These are phyloP conservation scores for Ormosia emarginata DNA, from an alignment of 306 rosid genomes.

Conservation along the genomic window DNA sequence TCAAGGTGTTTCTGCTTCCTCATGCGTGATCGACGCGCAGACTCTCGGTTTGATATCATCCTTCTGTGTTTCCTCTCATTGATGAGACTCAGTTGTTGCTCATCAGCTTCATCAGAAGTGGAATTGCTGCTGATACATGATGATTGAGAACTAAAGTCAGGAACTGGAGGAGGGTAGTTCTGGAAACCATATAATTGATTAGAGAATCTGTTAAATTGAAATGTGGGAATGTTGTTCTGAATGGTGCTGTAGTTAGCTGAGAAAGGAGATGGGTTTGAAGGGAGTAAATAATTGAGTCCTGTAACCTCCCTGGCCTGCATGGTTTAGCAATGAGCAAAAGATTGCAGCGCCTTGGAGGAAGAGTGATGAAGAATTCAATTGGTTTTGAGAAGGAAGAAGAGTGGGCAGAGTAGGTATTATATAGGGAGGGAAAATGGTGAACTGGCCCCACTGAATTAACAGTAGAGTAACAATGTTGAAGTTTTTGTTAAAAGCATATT, in stretches of 20 bases:
- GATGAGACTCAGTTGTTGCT: constrained; percentile 59
- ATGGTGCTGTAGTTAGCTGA: constrained; percentile 34
- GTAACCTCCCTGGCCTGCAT: constrained; percentile 64
- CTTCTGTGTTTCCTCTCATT: constrained; percentile 82
- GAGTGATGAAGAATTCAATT: constrained; percentile 23
- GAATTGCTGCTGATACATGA: constrained; percentile 70
- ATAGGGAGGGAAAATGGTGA: constrained; percentile 50
- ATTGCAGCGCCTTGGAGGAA: constrained; percentile 8
- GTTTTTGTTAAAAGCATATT: constrained; percentile 32
- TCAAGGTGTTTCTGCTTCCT: constrained; percentile 92
- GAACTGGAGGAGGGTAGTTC: constrained; percentile 28
- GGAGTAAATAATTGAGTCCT: constrained; percentile 46
- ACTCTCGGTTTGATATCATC: constrained; percentile 95
- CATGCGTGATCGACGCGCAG: constrained; percentile 88
- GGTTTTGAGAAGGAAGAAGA: constrained; percentile 34
- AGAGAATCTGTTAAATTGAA: constrained; percentile 40
- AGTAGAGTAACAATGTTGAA: constrained; percentile 12
- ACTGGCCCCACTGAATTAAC: constrained; percentile 35
- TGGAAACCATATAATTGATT: constrained; percentile 44
- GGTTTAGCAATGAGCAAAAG: constrained; percentile 19
- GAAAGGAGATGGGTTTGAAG: constrained; percentile 51
- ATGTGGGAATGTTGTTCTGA: constrained; percentile 36
- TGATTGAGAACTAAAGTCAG: constrained; percentile 53
- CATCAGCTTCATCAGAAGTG: constrained; percentile 91
- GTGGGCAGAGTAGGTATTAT: constrained; percentile 46